Evolutionary conservation across 306 rosid genomes (phyloP).

Genomic region (Acacia crassicarpa): DNA sequence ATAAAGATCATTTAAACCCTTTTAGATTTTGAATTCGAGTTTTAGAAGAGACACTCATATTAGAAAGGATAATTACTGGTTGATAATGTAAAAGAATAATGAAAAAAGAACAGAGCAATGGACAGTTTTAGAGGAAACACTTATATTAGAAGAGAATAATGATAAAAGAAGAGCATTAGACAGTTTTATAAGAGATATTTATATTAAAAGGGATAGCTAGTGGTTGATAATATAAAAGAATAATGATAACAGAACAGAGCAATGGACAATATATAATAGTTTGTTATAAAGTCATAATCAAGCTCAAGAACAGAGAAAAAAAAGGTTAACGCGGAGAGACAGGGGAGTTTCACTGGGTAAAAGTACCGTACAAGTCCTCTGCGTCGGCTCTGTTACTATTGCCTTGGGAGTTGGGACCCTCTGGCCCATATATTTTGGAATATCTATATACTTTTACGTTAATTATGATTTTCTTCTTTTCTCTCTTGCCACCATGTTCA

Average conservation of each 20-base stretch:
- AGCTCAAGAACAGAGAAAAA: not conserved
- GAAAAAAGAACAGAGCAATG: too few relatives aligned
- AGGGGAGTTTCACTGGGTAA: not conserved
- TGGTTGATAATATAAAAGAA: too few relatives aligned
- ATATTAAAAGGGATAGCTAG: too few relatives aligned
- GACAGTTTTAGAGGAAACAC: too few relatives aligned
- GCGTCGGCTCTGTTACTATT: not conserved
- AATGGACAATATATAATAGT: slow-evolving; percentile 11
- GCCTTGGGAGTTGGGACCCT: not conserved
- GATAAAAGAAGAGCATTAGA: not conserved
- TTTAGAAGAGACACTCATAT: too few relatives aligned
- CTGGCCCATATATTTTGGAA: not conserved
- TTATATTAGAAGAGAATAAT: too few relatives aligned
- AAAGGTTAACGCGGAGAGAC: not conserved
- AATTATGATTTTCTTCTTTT: not conserved
- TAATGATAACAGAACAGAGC: not conserved
- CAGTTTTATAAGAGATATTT: too few relatives aligned
- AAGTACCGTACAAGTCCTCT: not conserved
- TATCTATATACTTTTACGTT: not conserved
- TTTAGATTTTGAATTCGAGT: too few relatives aligned
- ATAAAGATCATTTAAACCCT: too few relatives aligned
- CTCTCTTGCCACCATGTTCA: not conserved
- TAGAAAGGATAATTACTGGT: not conserved
- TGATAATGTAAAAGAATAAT: too few relatives aligned
- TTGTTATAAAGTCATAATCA: not conserved